Conservation (phyloP, 169 alveolate genomes). For the Theileria annulata region DNA sequence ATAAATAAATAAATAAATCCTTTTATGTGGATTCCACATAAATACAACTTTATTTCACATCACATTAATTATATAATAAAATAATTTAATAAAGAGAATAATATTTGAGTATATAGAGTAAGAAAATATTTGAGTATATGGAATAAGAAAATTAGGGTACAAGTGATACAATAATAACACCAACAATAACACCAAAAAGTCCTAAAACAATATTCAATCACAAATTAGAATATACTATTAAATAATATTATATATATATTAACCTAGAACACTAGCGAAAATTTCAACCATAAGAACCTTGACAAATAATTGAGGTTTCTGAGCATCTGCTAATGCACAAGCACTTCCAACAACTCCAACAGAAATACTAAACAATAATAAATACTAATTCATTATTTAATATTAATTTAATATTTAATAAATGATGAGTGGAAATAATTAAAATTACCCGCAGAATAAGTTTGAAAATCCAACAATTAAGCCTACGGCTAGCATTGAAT, state of each 20-base stretch:
- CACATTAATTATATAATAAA: no score
- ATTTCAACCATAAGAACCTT: slow-evolving; percentile 97
- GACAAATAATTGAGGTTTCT: slow-evolving; percentile 97
- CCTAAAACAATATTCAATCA: no score
- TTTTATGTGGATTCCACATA: slow-evolving; percentile 2
- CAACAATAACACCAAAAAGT: slow-evolving; percentile 92
- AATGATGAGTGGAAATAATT: no score
- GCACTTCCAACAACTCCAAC: slow-evolving; percentile 99
- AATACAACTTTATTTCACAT: no score
- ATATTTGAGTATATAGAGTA: neutral
- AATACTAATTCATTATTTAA: no score
- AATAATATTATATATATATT: no score
- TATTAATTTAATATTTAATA: no score
- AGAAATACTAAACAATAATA: slow-evolving; percentile 77
- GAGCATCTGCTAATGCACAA: slow-evolving; percentile 99
- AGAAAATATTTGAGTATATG: neutral
- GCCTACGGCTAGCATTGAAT: slow-evolving; percentile 96
- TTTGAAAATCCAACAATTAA: slow-evolving; percentile 98
- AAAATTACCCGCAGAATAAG: slow-evolving; percentile 93
- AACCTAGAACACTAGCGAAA: slow-evolving; percentile 98
- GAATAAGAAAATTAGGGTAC: slow-evolving; percentile 23
- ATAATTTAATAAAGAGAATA: neutral
- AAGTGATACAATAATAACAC: slow-evolving; percentile 59
- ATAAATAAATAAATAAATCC: neutral
- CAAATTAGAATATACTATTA: no score